Base-by-base conservation (phyloP, 805 yeast genomes). In the Yarrowia deformans region DNA sequence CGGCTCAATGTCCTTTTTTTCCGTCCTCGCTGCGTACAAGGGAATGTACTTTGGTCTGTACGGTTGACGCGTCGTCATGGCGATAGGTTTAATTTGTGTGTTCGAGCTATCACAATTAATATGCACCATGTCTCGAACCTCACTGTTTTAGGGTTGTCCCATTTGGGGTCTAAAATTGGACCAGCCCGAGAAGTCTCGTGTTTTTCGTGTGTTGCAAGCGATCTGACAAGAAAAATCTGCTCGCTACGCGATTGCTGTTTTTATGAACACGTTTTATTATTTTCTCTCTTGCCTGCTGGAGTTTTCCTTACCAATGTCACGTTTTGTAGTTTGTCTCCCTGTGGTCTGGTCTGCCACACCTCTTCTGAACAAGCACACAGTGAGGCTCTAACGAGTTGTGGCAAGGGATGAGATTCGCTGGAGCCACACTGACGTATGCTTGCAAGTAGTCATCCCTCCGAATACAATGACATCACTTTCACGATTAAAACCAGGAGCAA, bases 31-130 rank as follows among this genome's bases (percentile, higher is more conserved):
- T 4, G 35, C 66, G 66, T 60, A 60, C 42, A 60, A 16, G 1
- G 66, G 52, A 19, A 60, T 60, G 66, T 60, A 60, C 52, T 60
- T 60, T 13, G 66, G 66, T 16, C 14, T 43, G 66, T 60, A 60
- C 34, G 52, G 66, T 60, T 60, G 50, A 45, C 66, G 66, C 42
- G 52, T 60, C 60, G 60, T 39, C 60, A 54, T 54, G 34, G 60
- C 60, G 45, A 54, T 54, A 35, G 45, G 60, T 39, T 54, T 19
- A 54, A 54, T 54, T 54, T 54, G 39, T 54, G 60, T 54, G 45
- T 39, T 4, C 10, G 16, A 42, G n/a, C 34, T 39, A 9, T 13
- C 18, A 9, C 39, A 32, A 13, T 18, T 54, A 13, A 32, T 23
- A 39, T 52, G 58, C 29, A 18, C 6, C 10, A 19, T 5, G n/a